These are phyloP conservation scores for Citrus trifoliata DNA, from an alignment of 345 rosid species.

Conservation along the genomic window DNA sequence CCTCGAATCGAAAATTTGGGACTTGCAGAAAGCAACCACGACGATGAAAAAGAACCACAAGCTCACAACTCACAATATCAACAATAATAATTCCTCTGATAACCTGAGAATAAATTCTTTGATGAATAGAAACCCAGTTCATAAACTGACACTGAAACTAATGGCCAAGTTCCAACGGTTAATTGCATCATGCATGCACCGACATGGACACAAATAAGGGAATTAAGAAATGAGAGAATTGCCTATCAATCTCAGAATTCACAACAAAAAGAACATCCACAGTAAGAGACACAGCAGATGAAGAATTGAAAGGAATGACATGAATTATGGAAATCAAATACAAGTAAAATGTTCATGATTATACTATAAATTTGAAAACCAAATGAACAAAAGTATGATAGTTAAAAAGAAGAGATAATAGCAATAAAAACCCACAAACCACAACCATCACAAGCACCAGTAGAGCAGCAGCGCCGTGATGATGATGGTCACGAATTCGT, in stretches of 20 bases:
- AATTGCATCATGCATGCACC: too few relatives aligned
- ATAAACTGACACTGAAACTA: not conserved
- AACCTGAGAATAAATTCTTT: not conserved
- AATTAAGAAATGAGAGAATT: not conserved
- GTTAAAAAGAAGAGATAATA: constrained; percentile 31
- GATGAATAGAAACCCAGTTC: not conserved
- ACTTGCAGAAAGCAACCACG: not conserved
- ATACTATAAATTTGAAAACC: constrained; percentile 31
- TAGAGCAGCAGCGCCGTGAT: constrained; percentile 18
- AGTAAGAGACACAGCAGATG: not conserved
- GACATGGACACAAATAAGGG: not conserved
- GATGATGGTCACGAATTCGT: constrained; percentile 38
- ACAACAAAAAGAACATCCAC: not conserved
- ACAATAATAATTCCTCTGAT: not conserved
- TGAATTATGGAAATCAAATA: constrained; percentile 38
- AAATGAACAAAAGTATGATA: constrained; percentile 44
- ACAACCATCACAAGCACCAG: constrained; percentile 20
- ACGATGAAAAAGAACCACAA: not conserved
- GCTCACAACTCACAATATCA: not conserved
- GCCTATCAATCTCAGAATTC: not conserved
- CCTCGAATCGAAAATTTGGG: constrained; percentile 5
- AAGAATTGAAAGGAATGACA: constrained; percentile 13
- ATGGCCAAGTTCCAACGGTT: not conserved
- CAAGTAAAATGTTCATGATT: constrained; percentile 45
- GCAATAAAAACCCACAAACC: constrained; percentile 41